Conservation (phyloP, 2,329 filamentous ascomycete genomes). For the Exophiala aquamarina region DNA sequence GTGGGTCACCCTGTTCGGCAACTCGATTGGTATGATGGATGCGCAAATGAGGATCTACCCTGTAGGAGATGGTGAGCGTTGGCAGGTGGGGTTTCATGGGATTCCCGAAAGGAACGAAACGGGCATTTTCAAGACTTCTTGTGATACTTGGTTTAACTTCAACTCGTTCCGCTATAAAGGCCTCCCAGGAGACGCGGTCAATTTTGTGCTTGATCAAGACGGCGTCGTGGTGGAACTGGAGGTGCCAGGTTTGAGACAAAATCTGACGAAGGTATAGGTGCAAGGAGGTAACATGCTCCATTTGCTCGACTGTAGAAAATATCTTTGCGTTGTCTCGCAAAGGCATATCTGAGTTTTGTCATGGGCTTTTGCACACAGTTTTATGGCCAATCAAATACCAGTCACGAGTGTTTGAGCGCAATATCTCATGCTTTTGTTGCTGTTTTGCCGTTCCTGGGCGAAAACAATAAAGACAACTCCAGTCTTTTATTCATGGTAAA, state of each 20-base stretch:
- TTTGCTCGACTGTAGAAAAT: too few relatives aligned
- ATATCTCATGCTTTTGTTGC: too few relatives aligned
- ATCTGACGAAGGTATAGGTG: not conserved
- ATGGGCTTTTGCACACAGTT: too few relatives aligned
- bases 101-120: not conserved
- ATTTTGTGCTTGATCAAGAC: not conserved
- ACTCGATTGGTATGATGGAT: not conserved
- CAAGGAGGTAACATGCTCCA: too few relatives aligned
- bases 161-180: not conserved
- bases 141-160: not conserved
- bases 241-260: not conserved
- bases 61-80: conserved; percentile 3
- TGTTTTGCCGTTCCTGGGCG: too few relatives aligned
- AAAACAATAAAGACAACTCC: too few relatives aligned
- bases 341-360: too few relatives aligned
- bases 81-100: conserved; percentile 1
- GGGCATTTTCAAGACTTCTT: not conserved
- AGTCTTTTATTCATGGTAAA: too few relatives aligned
- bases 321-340: too few relatives aligned
- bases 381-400: too few relatives aligned
- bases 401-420: too few relatives aligned
- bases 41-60: conserved; percentile 10
- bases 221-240: not conserved
- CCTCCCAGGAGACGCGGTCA: not conserved
- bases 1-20: not conserved